Base-by-base conservation (phyloP, 2,329 filamentous ascomycete genomes). In the Ceratocystis alfenasii region DNA sequence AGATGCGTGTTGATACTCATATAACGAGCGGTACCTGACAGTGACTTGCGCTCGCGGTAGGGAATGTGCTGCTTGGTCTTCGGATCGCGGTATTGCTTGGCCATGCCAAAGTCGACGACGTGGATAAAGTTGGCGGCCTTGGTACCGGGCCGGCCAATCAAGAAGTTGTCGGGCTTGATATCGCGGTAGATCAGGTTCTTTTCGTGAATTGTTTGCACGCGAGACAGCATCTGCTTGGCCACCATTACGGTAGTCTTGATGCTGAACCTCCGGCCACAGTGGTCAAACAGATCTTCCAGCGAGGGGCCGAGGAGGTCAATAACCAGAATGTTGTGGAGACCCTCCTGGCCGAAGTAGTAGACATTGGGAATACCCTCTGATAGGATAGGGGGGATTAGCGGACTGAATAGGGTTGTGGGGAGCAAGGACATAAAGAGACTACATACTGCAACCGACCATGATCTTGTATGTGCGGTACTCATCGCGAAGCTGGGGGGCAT, bases 1-100 rank as follows among this genome's bases (percentile, higher is more conserved):
- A 97, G 78, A 81, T 99, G 94, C 66, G 94, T 99, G 78, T 99
- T 99, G 84, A 99, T 97, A 79, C 90, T 95, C 94, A 97, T 97
- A 78, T 99, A 99, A 75, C 94, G 85, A 69, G 94, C 94, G 67
- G 94, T 99, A 69, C 94, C 94, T 3, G 93, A 97, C 68, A 99
- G 80, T 4, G 93, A 96, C 78, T 99, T 99, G 72, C 94, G 86
- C 79, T 97, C 94, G 73, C 94, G 85, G 76, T 97, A 97, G 12
- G 94, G 92, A 71, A 97, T 97, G 78, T 99, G 94, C 76, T 97
- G 94, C 78, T 97, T 97, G 46, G 94, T 96, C 81, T 97, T 97
- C 66, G 94, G 94, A 72, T 99, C 94, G 71, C 94, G 88, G 77
- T 97, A 99, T 76, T 97, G 94, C 80, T 99, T 99, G 69, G 94